These are phyloP conservation scores for Tuber umbilicatum DNA, from an alignment of 495 filamentous ascomycete species.

Conservation along the genomic window DNA sequence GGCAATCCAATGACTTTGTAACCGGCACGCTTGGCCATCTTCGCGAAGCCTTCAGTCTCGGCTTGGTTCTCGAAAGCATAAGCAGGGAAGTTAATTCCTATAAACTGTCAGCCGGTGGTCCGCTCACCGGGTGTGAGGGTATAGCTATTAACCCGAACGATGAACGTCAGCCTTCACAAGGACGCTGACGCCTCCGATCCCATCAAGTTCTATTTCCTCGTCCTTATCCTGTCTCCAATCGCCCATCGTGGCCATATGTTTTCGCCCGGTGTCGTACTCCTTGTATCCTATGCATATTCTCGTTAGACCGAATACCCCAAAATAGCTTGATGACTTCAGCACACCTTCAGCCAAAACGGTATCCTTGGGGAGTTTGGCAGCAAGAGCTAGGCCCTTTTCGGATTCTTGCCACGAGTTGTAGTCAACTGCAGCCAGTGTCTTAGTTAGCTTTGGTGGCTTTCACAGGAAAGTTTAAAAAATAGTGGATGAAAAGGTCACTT, in stretches of 20 bases:
- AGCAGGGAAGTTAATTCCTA: slow-evolving; percentile 93
- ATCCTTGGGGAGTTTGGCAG: slow-evolving; percentile 65
- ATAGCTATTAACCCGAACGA: slow-evolving; percentile 62
- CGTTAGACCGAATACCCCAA: slow-evolving; percentile 18
- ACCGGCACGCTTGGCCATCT: slow-evolving; percentile 95
- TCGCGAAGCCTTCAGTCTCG: slow-evolving; percentile 96
- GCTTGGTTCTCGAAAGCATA: slow-evolving; percentile 99
- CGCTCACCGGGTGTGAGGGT: slow-evolving; percentile 6
- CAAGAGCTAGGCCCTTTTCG: slow-evolving; percentile 66
- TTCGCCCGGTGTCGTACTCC: slow-evolving; percentile 82
- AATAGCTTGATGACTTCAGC: neutral
- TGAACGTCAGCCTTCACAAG: slow-evolving; percentile 97
- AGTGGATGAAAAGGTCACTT: slow-evolving; percentile 42
- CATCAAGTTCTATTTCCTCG: slow-evolving; percentile 82
- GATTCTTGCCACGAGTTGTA: slow-evolving; percentile 99
- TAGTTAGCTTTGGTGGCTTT: neutral
- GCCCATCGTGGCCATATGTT: slow-evolving; percentile 78
- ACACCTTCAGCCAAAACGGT: slow-evolving; percentile 77
- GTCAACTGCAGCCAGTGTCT: slow-evolving; percentile 57
- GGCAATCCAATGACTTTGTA: slow-evolving; percentile 88
- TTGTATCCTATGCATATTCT: slow-evolving; percentile 61
- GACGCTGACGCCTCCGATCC: slow-evolving; percentile 95
- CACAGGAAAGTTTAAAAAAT: neutral
- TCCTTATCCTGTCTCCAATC: slow-evolving; percentile 89
- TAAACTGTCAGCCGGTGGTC: slow-evolving; percentile 8